Conservation (phyloP, 73 alveolate genomes). For the Paramecium octaurelia region DNA sequence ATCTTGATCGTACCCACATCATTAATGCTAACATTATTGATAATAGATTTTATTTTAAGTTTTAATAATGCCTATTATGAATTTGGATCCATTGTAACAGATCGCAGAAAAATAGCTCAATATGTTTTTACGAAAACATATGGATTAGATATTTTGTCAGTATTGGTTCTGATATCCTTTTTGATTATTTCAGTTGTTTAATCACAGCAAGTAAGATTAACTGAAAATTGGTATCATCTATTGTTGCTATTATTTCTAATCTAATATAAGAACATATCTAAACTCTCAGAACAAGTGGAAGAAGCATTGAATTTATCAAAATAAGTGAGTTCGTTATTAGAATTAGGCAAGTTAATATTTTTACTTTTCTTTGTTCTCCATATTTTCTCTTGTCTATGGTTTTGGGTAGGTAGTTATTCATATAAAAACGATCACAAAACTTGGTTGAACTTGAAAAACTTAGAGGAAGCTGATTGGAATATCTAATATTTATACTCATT, state of each 20-base stretch:
- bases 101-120: background rate
- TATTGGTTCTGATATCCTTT: background rate
- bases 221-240: conserved; percentile 35
- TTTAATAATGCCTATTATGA: conserved; percentile 30
- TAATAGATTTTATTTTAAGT: conserved; percentile 20
- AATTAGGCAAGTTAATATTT: background rate
- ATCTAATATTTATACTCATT: conserved; percentile 38
- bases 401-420: background rate
- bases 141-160: background rate
- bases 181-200: background rate
- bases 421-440: background rate
- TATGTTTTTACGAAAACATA: background rate
- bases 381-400: conserved; percentile 32
- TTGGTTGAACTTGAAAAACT: background rate
- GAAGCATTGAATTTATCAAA: conserved; percentile 42
- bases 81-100: conserved; percentile 37
- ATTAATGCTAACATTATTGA: background rate
- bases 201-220: background rate
- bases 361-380: background rate
- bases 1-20: background rate
- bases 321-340: conserved; percentile 13
- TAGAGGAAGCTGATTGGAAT: background rate
- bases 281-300: background rate
- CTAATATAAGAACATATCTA: background rate
- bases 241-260: background rate